Evolutionary conservation across 2,329 filamentous ascomycete species (phyloP), one percentile per base, ranked within the genome.

Genomic region (Monilinia polystroma): DNA sequence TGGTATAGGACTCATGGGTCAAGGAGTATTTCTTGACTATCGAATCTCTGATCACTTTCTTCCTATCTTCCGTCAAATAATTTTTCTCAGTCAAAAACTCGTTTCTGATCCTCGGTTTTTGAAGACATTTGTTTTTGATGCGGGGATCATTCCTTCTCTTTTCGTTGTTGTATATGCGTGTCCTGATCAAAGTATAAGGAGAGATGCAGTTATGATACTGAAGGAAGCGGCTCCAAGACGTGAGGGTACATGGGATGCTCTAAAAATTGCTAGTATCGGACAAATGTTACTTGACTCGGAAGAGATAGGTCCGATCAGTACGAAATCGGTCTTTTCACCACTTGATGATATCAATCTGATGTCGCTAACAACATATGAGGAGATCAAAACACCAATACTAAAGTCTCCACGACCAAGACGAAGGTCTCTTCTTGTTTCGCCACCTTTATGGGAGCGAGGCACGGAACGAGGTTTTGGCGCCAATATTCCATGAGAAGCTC

Each of bases 91-190:
- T 49, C 66, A 66, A 29, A 51, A 60, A 0, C 58, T 72, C 12
- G 54, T 68, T 26, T 47, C 47, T 20, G 55, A 72, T 51, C 63
- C 62, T 5, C 64, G 57, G 16, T 73, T 73, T 23, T 63, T 56
- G 43, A 71, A 68, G 63, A 65, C 64, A 18, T 73, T 73, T 55
- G 69, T 71, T n/a, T 72, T 70, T 35, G 70, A 72, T 62, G 67
- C 69, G 57, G 70, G 71, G 12, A 67, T 72, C 51, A 65, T 73
- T 3, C 70, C 71, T 26, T 64, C 64, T 52, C 51, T 73, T 20
- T 72, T 69, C 35, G 68, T 72, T 47, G 69, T 68, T 8, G 51
- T 71, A n/a, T 66, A 66, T 49, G 55, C 63, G 6, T 72, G 70
- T 58, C 43, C 41, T 4, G 60, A 71, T 51, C 58, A 55, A 47